Percentiles rank a stretch among this genome's conserved stretches.
These are phyloP conservation scores for Xanthoparmelia taractica DNA, from an alignment of 495 filamentous ascomycete species.

Conservation along the genomic window DNA sequence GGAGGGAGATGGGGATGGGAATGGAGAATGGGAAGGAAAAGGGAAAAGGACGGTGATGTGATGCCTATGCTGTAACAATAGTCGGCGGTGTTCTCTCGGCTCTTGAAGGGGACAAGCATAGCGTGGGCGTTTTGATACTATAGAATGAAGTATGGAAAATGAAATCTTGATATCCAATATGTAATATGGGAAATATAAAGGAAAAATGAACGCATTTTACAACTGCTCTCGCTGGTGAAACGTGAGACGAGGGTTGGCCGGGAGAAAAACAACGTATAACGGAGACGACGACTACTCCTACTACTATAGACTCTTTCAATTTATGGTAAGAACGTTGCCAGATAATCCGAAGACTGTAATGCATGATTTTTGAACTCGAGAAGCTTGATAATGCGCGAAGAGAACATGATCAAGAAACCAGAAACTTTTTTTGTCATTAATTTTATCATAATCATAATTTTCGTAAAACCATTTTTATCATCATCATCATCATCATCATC, in stretches of 20 bases:
- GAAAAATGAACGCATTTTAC: too few relatives aligned
- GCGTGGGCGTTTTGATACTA: background rate
- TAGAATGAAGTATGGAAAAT: too few relatives aligned
- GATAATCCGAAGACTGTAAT: too few relatives aligned
- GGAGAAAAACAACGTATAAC: too few relatives aligned
- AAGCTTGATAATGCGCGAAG: background rate
- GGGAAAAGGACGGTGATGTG: background rate
- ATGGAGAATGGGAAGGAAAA: background rate
- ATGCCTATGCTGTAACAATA: background rate
- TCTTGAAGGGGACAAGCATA: background rate
- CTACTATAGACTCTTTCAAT: too few relatives aligned
- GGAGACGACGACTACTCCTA: too few relatives aligned
- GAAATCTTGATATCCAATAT: too few relatives aligned
- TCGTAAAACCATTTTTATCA: background rate
- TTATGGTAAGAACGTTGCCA: too few relatives aligned
- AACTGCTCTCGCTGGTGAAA: too few relatives aligned
- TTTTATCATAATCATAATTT: background rate
- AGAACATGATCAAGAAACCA: background rate
- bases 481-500: background rate
- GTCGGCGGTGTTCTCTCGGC: background rate
- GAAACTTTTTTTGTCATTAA: conserved; percentile 1
- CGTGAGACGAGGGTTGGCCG: too few relatives aligned
- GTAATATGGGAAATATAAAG: too few relatives aligned
- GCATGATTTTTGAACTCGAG: too few relatives aligned
- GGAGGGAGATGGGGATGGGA: conserved; percentile 26